Base-by-base conservation (phyloP, 2,329 filamentous ascomycete genomes). In the Stemphylium beticola region DNA sequence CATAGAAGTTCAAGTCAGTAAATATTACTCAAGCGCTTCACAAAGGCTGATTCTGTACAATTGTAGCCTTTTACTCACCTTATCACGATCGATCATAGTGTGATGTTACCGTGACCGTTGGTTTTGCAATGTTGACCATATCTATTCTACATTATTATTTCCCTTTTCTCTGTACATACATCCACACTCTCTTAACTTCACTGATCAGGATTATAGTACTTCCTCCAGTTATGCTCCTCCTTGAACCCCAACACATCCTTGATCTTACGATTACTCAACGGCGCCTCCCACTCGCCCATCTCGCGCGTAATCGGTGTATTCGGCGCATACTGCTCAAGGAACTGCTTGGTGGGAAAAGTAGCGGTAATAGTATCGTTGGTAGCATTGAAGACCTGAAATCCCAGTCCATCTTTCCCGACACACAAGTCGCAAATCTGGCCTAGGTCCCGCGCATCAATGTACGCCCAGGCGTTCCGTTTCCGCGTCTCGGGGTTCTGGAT, bases 361-460 rank as follows among this genome's bases (percentile, higher is more conserved):
- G 81, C 81, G 0, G 85, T 87, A 43, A 87, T 87, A 2, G 78
- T 83, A 62, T 85, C 80, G 63, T 88, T 88, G 0, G 84, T 85
- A 1, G 84, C 85, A 64, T 88, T 88, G 71, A 87, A 88, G 0
- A 87, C 74, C 65, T 87, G 84, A 61, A 85, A 88, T 0, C 85
- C 85, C 9, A 88, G 64, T 0, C 82, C 84, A 64, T 79, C 78
- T 60, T 80, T 83, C 55, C 79, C 60, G 4, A 87, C 77, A 15
- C 77, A 80, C 8, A 83, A 64, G 58, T 86, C 76, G 64, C 83
- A 87, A 52, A 88, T 87, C 69, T 85, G 82, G 0, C 84, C 86
- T 2, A 88, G 68, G 61, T 88, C 85, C 4, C 85, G 71, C 0
- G 83, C 83, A 66, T 88, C 85, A 18, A 85, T 85, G 66, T 88